Evolutionary conservation across 208 protist genomes (phyloP).

Genomic region (Angomonas ambiguus): DNA sequence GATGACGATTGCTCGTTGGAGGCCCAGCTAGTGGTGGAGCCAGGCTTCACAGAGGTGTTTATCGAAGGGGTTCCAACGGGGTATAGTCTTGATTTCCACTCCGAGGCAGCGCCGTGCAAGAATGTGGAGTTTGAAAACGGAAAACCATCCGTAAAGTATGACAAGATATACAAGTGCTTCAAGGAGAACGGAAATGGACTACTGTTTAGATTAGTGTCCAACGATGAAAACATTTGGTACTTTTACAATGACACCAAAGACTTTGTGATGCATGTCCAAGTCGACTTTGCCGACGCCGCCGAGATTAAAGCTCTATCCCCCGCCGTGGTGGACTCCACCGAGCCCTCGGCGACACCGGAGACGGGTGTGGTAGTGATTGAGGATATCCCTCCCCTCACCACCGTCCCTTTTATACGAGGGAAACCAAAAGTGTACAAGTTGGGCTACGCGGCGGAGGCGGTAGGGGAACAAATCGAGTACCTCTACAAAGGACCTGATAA

Average conservation of each 20-base stretch:
- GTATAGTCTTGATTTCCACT: constrained; percentile 50
- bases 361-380: constrained; percentile 11
- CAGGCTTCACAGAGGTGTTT: constrained; percentile 70
- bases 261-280: constrained; percentile 48
- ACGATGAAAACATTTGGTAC: constrained; percentile 24
- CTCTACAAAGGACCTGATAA: constrained; percentile 50
- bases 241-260: constrained; percentile 66
- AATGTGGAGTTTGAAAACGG: constrained; percentile 55
- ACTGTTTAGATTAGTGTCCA: constrained; percentile 60
- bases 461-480: constrained; percentile 15
- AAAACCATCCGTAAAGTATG: constrained; percentile 45
- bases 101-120: constrained; percentile 39
- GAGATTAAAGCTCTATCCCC: constrained; percentile 24
- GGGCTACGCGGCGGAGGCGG: constrained; percentile 49
- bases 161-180: constrained; percentile 74
- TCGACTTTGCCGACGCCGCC: constrained; percentile 30
- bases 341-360: background rate
- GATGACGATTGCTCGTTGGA: constrained; percentile 33
- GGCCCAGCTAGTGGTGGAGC: constrained; percentile 65
- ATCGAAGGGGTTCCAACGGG: constrained; percentile 53
- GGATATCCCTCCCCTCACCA: constrained; percentile 40
- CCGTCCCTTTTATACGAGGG: constrained; percentile 56
- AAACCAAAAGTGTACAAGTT: constrained; percentile 43
- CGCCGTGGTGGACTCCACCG: constrained; percentile 14
- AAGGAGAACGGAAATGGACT: constrained; percentile 67